A percentile compares a stretch with the other conserved stretches of the same genome.
These are phyloP conservation scores for Choiromyces venosus DNA, from an alignment of 495 filamentous ascomycete species.

Conservation along the genomic window DNA sequence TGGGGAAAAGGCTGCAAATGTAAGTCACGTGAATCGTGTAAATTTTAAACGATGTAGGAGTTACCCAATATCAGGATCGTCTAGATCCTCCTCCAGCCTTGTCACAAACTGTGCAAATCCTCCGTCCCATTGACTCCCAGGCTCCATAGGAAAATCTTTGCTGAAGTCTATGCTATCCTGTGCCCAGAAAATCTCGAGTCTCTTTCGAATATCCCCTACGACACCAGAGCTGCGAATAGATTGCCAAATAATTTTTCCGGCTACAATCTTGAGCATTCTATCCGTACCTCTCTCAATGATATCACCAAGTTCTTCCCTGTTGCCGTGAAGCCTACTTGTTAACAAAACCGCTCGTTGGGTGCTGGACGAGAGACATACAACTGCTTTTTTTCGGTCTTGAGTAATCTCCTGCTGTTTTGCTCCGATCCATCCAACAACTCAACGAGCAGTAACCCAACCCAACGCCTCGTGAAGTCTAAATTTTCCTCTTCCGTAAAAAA, in stretches of 20 bases:
- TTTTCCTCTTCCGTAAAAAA: constrained; percentile 16
- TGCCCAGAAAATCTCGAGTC: constrained; percentile 21
- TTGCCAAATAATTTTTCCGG: constrained; percentile 37
- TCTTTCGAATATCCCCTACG: constrained; percentile 18
- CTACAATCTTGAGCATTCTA: constrained; percentile 36
- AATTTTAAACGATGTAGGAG: background rate
- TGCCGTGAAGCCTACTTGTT: constrained; percentile 5
- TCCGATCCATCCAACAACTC: constrained; percentile 23
- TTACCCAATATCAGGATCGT: constrained; percentile 23
- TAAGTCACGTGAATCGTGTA: background rate
- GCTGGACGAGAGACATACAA: constrained; percentile 17
- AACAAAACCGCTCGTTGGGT: background rate
- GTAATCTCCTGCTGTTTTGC: constrained; percentile 18
- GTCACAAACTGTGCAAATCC: constrained; percentile 23
- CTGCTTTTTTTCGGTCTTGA: constrained; percentile 15
- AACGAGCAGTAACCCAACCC: constrained; percentile 31
- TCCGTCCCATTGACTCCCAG: constrained; percentile 30
- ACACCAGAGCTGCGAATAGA: constrained; percentile 13
- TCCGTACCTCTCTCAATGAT: constrained; percentile 27
- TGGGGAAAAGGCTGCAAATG: constrained; percentile 4
- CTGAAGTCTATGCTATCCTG: constrained; percentile 4
- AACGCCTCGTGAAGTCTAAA: constrained; percentile 26
- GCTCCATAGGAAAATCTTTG: constrained; percentile 24
- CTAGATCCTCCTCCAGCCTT: constrained; percentile 26
- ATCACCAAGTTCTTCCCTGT: constrained; percentile 30